phyloP scores from a whole-genome alignment of 495 filamentous ascomycete species.

The Hypomontagnella monticulosa region DNA sequence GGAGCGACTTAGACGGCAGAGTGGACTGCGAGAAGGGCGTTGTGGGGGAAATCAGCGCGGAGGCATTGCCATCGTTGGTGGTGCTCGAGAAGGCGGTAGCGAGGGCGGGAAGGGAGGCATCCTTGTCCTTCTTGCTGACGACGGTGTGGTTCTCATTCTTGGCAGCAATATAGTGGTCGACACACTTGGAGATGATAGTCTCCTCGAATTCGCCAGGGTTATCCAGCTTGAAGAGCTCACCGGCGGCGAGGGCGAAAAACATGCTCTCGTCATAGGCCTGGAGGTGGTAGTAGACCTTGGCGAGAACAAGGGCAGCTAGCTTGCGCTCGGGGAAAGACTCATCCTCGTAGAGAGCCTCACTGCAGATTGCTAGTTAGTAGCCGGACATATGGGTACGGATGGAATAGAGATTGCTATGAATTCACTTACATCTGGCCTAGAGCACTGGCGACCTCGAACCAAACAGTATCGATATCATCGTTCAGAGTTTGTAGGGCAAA shows the following conservation, averaged over 20 bases:
- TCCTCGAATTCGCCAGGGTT: slow-evolving; percentile 96
- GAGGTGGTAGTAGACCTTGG: slow-evolving; percentile 98
- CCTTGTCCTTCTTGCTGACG: slow-evolving; percentile 53
- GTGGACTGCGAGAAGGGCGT: slow-evolving; percentile 94
- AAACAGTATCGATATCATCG: slow-evolving; percentile 93
- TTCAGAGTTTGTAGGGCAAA: slow-evolving; percentile 95
- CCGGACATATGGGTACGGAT: slow-evolving; percentile 12
- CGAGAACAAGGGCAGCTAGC: slow-evolving; percentile 91
- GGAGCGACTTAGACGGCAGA: slow-evolving; percentile 89
- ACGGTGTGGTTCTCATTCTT: slow-evolving; percentile 74
- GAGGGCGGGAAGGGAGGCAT: slow-evolving; percentile 70
- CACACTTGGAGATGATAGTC: slow-evolving; percentile 97
- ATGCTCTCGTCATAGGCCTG: slow-evolving; percentile 99
- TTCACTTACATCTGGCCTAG: slow-evolving; percentile 87
- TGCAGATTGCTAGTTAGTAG: slow-evolving; percentile 50
- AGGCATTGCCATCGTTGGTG: slow-evolving; percentile 67
- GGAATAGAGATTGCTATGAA: neutral
- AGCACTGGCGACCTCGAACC: slow-evolving; percentile 93
- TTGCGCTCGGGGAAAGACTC: slow-evolving; percentile 92
- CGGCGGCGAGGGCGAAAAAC: slow-evolving; percentile 95
- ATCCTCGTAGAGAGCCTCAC: slow-evolving; percentile 97
- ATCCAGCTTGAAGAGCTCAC: slow-evolving; percentile 93
- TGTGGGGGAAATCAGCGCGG: slow-evolving; percentile 82
- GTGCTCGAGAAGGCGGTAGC: slow-evolving; percentile 78
- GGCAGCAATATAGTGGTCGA: slow-evolving; percentile 95